Percentiles rank a stretch among this genome's conserved stretches.
Conservation (phyloP, 441 rosid genomes). For the Populus hybrid region DNA sequence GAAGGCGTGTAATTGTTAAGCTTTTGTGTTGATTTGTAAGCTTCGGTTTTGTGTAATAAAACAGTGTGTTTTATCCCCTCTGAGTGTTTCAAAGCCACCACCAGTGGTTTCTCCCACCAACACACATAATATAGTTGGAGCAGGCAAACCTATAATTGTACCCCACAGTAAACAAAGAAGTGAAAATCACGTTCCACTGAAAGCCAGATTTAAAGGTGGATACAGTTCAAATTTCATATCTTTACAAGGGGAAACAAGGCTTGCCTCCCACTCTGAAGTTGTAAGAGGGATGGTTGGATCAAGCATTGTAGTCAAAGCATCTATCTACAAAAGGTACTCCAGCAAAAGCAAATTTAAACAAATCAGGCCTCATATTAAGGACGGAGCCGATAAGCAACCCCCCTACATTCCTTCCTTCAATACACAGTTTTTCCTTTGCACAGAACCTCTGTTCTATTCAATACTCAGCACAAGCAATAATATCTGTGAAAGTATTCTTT, state of each 20-base stretch:
- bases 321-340: constrained; percentile 96
- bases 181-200: background rate
- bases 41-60: too few species aligned
- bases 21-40: too few species aligned
- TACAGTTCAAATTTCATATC: too few species aligned
- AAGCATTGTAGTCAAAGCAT: constrained; percentile 88
- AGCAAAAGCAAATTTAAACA: constrained; percentile 82
- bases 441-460: constrained; percentile 60
- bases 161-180: constrained; percentile 41
- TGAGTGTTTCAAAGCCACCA: too few species aligned
- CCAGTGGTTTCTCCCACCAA: too few species aligned
- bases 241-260: background rate
- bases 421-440: constrained; percentile 71
- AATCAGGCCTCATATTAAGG: constrained; percentile 91
- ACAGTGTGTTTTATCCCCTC: too few species aligned
- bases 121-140: too few species aligned
- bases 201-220: background rate
- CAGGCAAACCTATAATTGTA: too few species aligned
- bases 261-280: constrained; percentile 95
- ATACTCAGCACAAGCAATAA: constrained; percentile 71
- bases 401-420: constrained; percentile 90
- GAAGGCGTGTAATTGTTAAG: too few species aligned
- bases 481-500: constrained; percentile 84
- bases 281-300: constrained; percentile 94
- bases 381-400: constrained; percentile 89